Evolutionary conservation across 106 monocot species (phyloP), one percentile per base, ranked within the genome.

Genomic region (Allium cepa): DNA sequence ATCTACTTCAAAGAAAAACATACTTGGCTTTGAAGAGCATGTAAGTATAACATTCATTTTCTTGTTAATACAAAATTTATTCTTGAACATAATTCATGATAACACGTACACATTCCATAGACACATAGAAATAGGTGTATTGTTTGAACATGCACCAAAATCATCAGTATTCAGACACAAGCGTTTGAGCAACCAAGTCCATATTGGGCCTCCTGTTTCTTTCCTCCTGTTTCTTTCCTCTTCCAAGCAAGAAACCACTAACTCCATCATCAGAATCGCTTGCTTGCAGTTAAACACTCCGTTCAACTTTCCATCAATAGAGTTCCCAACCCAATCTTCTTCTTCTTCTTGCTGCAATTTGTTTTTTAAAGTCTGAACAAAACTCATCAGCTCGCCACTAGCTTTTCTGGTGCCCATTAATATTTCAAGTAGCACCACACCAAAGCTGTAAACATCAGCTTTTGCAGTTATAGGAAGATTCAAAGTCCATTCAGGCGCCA

Each of bases 371-470:
- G 8, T 53, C n/a, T 22, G 22, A 22, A 56, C 51, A 53, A 67
- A 58, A 56, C 55, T 52, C 72, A 53, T 69, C 62, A 18, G 55
- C 22, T 22, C 68, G 15, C 13, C 52, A 13, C 52, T 53, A 53
- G 52, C 52, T 53, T 0, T 1, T 22, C 84, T 69, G 7, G 14
- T 36, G 18, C 84, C 80, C 26, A 52, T 80, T 46, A 84, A 52
- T 17, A 84, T 26, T 66, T 84, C 84, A 4, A 84, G 80, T 53
- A 80, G 76, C n/a, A 84, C 69, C 3, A 84, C 77, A 3, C 84
- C 80, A 18, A 72, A 84, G 70, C 76, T 84, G 49, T 84, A 84
- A 5, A 84, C 84, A 52, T 84, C 77, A 18, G 76, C 73, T 65
- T 77, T 84, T 11, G 58, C 76, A 4, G 76, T 84, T 13, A 84